Percentiles rank a stretch among this genome's conserved stretches.
Conservation (phyloP, 2,329 filamentous ascomycete species). For the Dryadomyces sulphureus region DNA sequence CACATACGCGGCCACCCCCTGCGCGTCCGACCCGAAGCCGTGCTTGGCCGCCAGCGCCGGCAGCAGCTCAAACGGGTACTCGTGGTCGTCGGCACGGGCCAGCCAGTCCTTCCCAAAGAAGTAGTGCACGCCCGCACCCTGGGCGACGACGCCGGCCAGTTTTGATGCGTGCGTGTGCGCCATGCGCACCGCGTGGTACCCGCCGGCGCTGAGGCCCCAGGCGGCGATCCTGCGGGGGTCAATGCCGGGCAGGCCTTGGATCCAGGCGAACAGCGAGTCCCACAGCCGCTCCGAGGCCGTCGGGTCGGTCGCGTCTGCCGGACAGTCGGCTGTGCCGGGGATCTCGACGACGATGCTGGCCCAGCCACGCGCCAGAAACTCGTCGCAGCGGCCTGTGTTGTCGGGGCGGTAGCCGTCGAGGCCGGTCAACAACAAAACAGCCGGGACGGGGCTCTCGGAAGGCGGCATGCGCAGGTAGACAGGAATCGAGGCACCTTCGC, state of each 20-base stretch:
- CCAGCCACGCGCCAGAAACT: conserved; percentile 50
- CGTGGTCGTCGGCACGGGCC: conserved; percentile 45
- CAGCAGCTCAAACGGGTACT: conserved; percentile 47
- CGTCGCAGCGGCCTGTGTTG: conserved; percentile 44
- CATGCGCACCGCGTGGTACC: conserved; percentile 53
- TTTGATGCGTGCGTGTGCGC: conserved; percentile 47
- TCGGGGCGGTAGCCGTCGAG: conserved; percentile 50
- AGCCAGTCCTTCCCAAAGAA: conserved; percentile 48
- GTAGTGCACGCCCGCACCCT: conserved; percentile 48
- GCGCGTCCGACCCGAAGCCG: conserved; percentile 37
- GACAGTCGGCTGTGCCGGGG: conserved; percentile 53
- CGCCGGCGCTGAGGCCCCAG: conserved; percentile 52
- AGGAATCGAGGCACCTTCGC: conserved; percentile 36
- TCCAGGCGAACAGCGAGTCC: conserved; percentile 46
- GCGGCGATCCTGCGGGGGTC: conserved; percentile 41
- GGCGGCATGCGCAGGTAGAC: conserved; percentile 49
- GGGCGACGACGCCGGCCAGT: conserved; percentile 42
- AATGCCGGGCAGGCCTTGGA: conserved; percentile 29
- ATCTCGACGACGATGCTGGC: conserved; percentile 48
- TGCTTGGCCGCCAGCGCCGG: conserved; percentile 47
- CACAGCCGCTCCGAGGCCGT: conserved; percentile 44
- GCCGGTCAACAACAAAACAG: conserved; percentile 43
- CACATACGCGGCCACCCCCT: conserved; percentile 25
- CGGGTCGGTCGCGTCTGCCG: conserved; percentile 46
- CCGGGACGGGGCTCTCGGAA: conserved; percentile 22